Conservation (phyloP, 495 filamentous ascomycete genomes). For the Patellaria atrata region DNA sequence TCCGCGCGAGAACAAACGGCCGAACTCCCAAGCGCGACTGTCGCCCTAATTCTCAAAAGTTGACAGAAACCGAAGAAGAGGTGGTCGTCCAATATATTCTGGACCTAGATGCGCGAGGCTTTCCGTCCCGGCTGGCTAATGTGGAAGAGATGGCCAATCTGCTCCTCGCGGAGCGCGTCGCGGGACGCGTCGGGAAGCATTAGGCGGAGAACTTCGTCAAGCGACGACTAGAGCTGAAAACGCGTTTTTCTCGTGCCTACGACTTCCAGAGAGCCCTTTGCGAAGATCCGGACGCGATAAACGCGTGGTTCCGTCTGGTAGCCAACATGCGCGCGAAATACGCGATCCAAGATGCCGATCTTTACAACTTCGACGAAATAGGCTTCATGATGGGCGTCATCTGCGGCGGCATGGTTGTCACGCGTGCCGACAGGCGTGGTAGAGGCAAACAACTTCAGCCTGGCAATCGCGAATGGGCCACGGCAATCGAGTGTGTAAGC, state of each 20-base stretch:
- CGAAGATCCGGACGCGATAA: conserved; percentile 20
- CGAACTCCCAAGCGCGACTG: not conserved
- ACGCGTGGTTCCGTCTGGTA: conserved; percentile 5
- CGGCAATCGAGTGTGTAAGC: conserved; percentile 24
- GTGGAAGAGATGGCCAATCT: conserved; percentile 1
- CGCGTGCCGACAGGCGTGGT: conserved; percentile 12
- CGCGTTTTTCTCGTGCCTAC: conserved; percentile 8
- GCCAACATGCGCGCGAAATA: conserved; percentile 3
- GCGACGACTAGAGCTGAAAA: conserved; percentile 2
- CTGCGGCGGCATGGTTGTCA: conserved; percentile 7
- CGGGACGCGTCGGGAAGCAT: not conserved
- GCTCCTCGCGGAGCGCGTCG: conserved; percentile 14
- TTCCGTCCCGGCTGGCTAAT: conserved; percentile 1
- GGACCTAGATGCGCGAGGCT: not conserved
- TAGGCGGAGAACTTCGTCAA: not conserved
- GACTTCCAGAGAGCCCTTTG: conserved; percentile 15
- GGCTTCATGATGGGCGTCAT: conserved; percentile 12
- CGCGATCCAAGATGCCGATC: conserved; percentile 7
- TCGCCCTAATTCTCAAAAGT: not conserved
- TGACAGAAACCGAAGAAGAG: conserved; percentile 1
- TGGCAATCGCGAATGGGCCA: conserved; percentile 30
- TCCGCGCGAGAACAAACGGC: not conserved
- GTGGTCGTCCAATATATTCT: not conserved
- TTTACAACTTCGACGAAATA: conserved; percentile 12
- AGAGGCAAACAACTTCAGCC: conserved; percentile 21